Evolutionary conservation across 2,329 filamentous ascomycete species (phyloP).

Genomic region (Lithohypha guttulata): DNA sequence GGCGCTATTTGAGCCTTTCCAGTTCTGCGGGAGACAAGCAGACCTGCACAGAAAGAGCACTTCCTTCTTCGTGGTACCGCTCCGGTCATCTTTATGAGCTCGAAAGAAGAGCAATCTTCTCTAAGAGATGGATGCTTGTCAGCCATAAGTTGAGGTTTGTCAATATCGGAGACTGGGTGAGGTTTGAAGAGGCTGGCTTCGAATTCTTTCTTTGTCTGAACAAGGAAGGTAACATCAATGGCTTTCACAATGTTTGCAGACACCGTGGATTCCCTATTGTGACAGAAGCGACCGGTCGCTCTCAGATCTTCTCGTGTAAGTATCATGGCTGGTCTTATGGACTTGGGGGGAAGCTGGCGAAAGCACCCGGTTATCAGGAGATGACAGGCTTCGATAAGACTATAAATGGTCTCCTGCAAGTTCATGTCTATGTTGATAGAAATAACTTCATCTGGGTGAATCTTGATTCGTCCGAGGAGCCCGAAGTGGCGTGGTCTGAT

Average conservation of each 20-base stretch:
- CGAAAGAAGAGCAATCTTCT: constrained; percentile 38
- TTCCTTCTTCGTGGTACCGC: constrained; percentile 37
- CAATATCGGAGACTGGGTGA: constrained; percentile 34
- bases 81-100: constrained; percentile 38
- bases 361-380: constrained; percentile 49
- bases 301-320: constrained; percentile 39
- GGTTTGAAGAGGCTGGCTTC: constrained; percentile 32
- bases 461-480: constrained; percentile 31
- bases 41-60: no score
- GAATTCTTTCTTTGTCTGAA: constrained; percentile 44
- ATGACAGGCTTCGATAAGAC: constrained; percentile 46
- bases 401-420: constrained; percentile 40
- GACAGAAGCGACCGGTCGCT: constrained; percentile 12
- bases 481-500: constrained; percentile 41
- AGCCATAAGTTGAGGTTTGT: constrained; percentile 34
- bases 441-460: constrained; percentile 47
- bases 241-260: constrained; percentile 52
- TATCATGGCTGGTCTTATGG: constrained; percentile 52
- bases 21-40: no score
- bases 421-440: constrained; percentile 14
- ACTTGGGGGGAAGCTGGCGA: constrained; percentile 45
- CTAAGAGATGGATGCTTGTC: constrained; percentile 37
- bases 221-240: constrained; percentile 42
- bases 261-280: constrained; percentile 48
- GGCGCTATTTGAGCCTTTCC: no score